A percentile compares a stretch with the other conserved stretches of the same genome.
phyloP scores from a whole-genome alignment of 1,284 basidiomycete species.

The Tilletia indica region DNA sequence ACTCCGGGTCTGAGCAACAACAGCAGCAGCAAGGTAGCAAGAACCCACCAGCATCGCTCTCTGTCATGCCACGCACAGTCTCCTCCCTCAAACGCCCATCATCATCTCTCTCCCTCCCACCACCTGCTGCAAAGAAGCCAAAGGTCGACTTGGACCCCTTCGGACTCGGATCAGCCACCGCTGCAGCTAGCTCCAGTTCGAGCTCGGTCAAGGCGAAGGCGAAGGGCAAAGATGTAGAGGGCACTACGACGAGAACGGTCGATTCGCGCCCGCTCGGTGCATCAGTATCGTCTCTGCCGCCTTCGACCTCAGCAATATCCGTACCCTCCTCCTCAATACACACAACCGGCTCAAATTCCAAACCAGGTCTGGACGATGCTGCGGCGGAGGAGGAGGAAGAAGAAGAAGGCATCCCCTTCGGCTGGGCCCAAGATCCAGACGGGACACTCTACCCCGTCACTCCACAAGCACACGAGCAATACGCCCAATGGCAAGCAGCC shows the following conservation, averaged over 20 bases:
- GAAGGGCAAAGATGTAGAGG: too few species aligned
- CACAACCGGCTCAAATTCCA: not conserved
- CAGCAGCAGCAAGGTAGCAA: not conserved
- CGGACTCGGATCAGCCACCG: not conserved
- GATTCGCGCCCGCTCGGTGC: too few species aligned
- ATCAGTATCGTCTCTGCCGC: not conserved
- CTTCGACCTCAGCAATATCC: not conserved
- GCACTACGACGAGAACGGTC: too few species aligned
- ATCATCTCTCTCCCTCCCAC: not conserved
- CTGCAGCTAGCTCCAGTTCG: not conserved
- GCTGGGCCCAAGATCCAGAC: constrained; percentile 52
- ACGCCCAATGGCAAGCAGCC: constrained; percentile 30
- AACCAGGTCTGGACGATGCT: not conserved
- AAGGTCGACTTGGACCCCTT: not conserved
- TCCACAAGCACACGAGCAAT: constrained; percentile 47
- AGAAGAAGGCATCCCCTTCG: constrained; percentile 29
- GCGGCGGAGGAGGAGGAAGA: not conserved
- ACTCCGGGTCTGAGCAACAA: not conserved
- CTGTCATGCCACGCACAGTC: constrained; percentile 3
- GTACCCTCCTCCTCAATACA: not conserved
- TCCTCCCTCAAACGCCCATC: not conserved
- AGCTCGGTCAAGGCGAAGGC: not conserved
- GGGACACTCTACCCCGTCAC: constrained; percentile 53
- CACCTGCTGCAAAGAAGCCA: not conserved
- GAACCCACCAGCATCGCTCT: not conserved